These are phyloP conservation scores for Sugiyamaella grinbergsii DNA, from an alignment of 1,139 yeast genomes.

Conservation along the genomic window DNA sequence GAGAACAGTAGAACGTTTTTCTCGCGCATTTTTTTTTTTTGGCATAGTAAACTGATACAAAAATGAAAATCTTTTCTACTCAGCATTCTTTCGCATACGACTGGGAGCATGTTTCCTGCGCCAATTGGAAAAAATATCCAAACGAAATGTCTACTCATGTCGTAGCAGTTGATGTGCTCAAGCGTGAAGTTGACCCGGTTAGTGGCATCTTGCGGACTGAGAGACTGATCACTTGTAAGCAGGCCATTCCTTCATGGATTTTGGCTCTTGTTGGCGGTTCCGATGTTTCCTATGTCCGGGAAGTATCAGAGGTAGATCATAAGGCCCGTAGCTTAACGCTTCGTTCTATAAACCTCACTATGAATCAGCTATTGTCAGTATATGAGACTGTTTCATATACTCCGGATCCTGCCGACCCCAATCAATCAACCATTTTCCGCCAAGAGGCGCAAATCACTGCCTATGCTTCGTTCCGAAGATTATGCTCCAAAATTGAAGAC, in stretches of 20 bases:
- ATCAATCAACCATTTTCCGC: conserved; percentile 58
- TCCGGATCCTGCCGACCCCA: conserved; percentile 62
- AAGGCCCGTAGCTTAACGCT: conserved; percentile 62
- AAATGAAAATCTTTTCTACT: conserved; percentile 78
- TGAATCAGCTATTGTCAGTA: conserved; percentile 73
- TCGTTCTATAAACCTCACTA: conserved; percentile 86
- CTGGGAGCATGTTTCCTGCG: conserved; percentile 95
- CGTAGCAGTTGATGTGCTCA: conserved; percentile 86
- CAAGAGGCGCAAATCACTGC: conserved; percentile 93
- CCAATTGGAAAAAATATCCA: conserved; percentile 97
- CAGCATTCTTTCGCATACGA: conserved; percentile 72
- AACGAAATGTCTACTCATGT: conserved; percentile 91
- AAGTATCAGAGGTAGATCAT: conserved; percentile 82
- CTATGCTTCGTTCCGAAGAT: conserved; percentile 63
- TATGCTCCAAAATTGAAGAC: conserved; percentile 84
- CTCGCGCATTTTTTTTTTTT: conserved; percentile 1
- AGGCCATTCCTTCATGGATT: conserved; percentile 84
- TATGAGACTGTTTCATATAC: conserved; percentile 80
- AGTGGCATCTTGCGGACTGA: conserved; percentile 72
- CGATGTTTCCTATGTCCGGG: conserved; percentile 79
- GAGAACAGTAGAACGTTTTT: background rate
- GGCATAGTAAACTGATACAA: conserved; percentile 12
- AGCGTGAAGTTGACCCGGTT: conserved; percentile 63
- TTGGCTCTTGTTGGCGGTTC: conserved; percentile 71
- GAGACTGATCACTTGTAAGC: conserved; percentile 85